A percentile compares a stretch with the other conserved stretches of the same genome.
Conservation (phyloP, 345 rosid genomes). For the Brassica juncea region DNA sequence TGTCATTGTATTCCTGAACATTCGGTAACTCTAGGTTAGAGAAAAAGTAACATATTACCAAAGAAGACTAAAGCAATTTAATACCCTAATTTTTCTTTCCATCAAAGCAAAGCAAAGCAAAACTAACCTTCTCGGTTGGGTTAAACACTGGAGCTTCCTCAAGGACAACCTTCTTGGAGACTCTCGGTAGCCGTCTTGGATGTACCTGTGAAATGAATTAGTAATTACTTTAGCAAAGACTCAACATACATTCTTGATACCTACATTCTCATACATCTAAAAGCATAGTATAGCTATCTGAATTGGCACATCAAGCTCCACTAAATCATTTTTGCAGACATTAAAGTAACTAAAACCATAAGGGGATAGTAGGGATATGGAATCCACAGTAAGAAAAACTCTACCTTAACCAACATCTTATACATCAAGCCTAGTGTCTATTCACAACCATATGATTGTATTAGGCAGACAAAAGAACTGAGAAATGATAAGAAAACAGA, state of each 20-base stretch:
- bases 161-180: slow-evolving; percentile 42
- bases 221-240: slow-evolving; percentile 7
- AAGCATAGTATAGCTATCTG: background rate
- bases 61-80: background rate
- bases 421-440: slow-evolving; percentile 7
- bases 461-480: background rate
- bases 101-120: slow-evolving; percentile 20
- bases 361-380: background rate
- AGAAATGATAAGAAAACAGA: background rate
- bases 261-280: background rate
- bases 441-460: background rate
- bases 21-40: slow-evolving; percentile 20
- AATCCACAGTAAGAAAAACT: slow-evolving; percentile 11
- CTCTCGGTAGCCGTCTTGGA: slow-evolving; percentile 41
- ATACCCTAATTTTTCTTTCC: slow-evolving; percentile 6
- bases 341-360: slow-evolving; percentile 7
- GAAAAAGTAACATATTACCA: slow-evolving; percentile 4
- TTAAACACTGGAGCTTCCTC: slow-evolving; percentile 64
- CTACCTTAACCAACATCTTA: background rate
- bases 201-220: slow-evolving; percentile 45
- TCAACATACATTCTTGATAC: slow-evolving; percentile 4
- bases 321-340: background rate
- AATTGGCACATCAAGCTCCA: background rate
- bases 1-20: slow-evolving; percentile 70
- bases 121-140: slow-evolving; percentile 68